These are phyloP conservation scores for Leishmania mexicana DNA, from an alignment of 208 protist genomes.

Conservation along the genomic window DNA sequence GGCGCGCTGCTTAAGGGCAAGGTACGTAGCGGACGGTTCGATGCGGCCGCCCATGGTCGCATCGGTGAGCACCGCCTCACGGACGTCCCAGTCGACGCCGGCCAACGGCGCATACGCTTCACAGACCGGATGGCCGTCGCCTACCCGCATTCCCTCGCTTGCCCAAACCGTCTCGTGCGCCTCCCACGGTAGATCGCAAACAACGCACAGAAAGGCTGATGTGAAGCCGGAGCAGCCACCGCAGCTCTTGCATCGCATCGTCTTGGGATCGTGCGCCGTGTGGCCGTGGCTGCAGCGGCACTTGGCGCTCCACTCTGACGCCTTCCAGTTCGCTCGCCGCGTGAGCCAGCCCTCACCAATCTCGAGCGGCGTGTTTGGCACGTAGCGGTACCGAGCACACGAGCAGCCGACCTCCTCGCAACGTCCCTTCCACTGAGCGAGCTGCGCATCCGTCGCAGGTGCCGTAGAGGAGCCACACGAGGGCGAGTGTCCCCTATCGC, in stretches of 20 bases:
- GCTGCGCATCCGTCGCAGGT: slow-evolving; percentile 20
- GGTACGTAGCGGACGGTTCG: slow-evolving; percentile 21
- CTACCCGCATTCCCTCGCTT: slow-evolving; percentile 54
- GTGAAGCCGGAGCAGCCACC: slow-evolving; percentile 51
- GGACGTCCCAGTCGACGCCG: slow-evolving; percentile 64
- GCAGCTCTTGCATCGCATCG: slow-evolving; percentile 47
- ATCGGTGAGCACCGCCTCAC: slow-evolving; percentile 63
- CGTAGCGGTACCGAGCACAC: slow-evolving; percentile 73
- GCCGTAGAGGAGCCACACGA: background rate
- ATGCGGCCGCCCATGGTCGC: slow-evolving; percentile 57
- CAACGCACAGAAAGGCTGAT: slow-evolving; percentile 79
- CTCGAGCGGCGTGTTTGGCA: slow-evolving; percentile 87
- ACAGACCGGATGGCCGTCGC: slow-evolving; percentile 52
- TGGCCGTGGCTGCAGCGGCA: slow-evolving; percentile 82
- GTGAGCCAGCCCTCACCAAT: slow-evolving; percentile 87
- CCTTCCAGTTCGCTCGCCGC: slow-evolving; percentile 65
- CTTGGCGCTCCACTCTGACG: slow-evolving; percentile 66
- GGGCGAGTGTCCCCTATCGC: background rate
- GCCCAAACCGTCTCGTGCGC: slow-evolving; percentile 86
- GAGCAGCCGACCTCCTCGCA: slow-evolving; percentile 52
- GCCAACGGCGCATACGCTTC: slow-evolving; percentile 73
- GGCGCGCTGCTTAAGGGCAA: slow-evolving; percentile 1
- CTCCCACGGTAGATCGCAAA: slow-evolving; percentile 83
- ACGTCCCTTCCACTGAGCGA: slow-evolving; percentile 22
- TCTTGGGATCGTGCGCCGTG: slow-evolving; percentile 50